Evolutionary conservation across 2,329 filamentous ascomycete species (phyloP).

Genomic region (Alternaria sp.): DNA sequence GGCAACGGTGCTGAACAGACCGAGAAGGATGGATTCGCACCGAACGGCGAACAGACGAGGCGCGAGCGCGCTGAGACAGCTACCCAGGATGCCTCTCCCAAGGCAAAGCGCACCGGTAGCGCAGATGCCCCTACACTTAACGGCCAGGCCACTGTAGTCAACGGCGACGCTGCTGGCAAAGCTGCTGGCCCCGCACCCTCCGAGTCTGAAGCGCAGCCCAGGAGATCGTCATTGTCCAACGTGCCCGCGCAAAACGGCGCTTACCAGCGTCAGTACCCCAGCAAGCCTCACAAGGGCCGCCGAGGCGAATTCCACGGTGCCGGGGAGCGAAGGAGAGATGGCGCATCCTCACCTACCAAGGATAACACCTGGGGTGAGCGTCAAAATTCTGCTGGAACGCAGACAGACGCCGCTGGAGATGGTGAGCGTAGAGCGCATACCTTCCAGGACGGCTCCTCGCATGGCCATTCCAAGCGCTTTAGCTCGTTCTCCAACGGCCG

Average conservation of each 20-base stretch:
- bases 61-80: conserved; percentile 16
- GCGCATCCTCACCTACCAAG: conserved; percentile 40
- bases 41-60: conserved; percentile 42
- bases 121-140: conserved; percentile 39
- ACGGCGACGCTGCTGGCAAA: conserved; percentile 35
- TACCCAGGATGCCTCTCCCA: conserved; percentile 40
- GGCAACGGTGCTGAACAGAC: conserved; percentile 46
- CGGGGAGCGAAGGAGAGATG: conserved; percentile 43
- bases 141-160: conserved; percentile 30
- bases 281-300: conserved; percentile 37
- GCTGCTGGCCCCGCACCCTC: conserved; percentile 15
- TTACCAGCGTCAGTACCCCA: conserved; percentile 40
- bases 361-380: conserved; percentile 39
- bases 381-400: conserved; percentile 38
- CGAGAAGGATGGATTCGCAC: conserved; percentile 45
- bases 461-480: conserved; percentile 41
- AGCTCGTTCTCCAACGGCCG: conserved; percentile 47
- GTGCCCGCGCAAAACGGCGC: conserved; percentile 29
- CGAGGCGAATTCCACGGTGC: conserved; percentile 37
- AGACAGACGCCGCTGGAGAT: conserved; percentile 44
- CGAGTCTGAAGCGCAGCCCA: conserved; percentile 34
- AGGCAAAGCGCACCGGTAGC: conserved; percentile 45
- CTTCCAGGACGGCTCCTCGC: conserved; percentile 35
- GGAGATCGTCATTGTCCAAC: conserved; percentile 27
- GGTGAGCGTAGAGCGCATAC: conserved; percentile 37